phyloP scores from a whole-genome alignment of 768 basidiomycete genomes.

The Phanerochaete sordida region DNA sequence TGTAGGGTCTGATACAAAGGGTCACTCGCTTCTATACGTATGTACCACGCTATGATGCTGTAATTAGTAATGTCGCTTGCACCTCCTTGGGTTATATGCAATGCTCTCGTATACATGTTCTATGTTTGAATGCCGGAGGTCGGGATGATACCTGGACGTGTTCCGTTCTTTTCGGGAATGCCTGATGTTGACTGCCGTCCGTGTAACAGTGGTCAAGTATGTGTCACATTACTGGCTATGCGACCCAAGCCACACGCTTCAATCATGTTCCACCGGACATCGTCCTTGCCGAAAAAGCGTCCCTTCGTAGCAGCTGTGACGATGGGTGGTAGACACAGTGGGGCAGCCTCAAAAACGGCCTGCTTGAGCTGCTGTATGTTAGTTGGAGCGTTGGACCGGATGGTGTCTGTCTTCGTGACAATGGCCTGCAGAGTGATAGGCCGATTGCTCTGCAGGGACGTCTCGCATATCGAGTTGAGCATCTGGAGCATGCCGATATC shows the following conservation, averaged over 20 bases:
- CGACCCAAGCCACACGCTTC: constrained; percentile 49
- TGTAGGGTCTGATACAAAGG: background rate
- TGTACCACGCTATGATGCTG: background rate
- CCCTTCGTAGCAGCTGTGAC: constrained; percentile 50
- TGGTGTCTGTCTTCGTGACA: constrained; percentile 66
- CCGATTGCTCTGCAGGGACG: constrained; percentile 29
- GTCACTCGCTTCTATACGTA: background rate
- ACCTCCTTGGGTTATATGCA: background rate
- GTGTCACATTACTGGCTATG: background rate
- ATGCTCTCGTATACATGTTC: background rate
- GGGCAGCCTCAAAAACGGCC: constrained; percentile 49
- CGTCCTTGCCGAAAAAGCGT: constrained; percentile 52
- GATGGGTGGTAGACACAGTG: constrained; percentile 65
- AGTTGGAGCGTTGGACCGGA: constrained; percentile 27
- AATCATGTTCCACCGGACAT: constrained; percentile 52
- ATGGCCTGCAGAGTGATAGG: constrained; percentile 62
- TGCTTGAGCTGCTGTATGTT: constrained; percentile 40
- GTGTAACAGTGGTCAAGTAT: background rate
- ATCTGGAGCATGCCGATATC: constrained; percentile 62
- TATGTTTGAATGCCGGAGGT: too few species aligned
- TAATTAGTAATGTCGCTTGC: background rate
- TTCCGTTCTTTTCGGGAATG: background rate
- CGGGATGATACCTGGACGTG: background rate
- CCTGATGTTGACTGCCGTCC: background rate
- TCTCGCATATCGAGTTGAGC: constrained; percentile 35